Conservation (phyloP, 139 green algal species). For the Deuterostichococcus epilithicus region DNA sequence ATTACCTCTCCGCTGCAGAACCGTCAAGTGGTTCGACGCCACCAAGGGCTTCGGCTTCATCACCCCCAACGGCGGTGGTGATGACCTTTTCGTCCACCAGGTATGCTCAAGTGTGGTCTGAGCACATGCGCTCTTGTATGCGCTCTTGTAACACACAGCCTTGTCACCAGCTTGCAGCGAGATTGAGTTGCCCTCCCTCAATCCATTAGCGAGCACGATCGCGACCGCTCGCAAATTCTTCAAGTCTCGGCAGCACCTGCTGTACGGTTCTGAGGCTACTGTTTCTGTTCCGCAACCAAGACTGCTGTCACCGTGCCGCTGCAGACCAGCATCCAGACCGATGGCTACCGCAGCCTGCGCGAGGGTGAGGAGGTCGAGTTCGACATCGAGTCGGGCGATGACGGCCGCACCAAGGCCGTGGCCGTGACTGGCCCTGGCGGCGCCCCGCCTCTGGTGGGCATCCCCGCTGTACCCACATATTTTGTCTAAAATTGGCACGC, state of each 20-base stretch:
- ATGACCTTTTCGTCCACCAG: slow-evolving; percentile 97
- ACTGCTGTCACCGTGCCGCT: not conserved
- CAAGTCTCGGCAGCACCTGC: too few species aligned
- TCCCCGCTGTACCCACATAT: not conserved
- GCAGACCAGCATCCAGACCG: slow-evolving; percentile 87
- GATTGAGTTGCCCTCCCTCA: not conserved
- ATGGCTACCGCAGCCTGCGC: slow-evolving; percentile 86
- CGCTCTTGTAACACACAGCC: too few species aligned
- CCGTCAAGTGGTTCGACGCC: slow-evolving; percentile 94
- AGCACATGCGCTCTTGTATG: too few species aligned
- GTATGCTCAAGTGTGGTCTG: too few species aligned
- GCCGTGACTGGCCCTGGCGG: slow-evolving; percentile 85
- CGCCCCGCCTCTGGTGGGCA: slow-evolving; percentile 56
- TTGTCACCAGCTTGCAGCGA: not conserved
- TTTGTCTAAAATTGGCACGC: too few species aligned
- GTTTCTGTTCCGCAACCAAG: too few species aligned
- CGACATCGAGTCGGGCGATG: slow-evolving; percentile 73
- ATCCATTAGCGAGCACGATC: not conserved
- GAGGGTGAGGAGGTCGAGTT: slow-evolving; percentile 93
- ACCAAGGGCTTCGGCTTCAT: slow-evolving; percentile 81
- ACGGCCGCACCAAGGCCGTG: slow-evolving; percentile 88
- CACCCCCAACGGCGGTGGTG: slow-evolving; percentile 71
- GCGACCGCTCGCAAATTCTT: not conserved
- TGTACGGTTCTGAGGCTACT: too few species aligned
- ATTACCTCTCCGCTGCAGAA: too few species aligned